A percentile compares a stretch with the other conserved stretches of the same genome.
phyloP scores from a whole-genome alignment of 768 basidiomycete genomes.

The Xerocomus spinulosus region DNA sequence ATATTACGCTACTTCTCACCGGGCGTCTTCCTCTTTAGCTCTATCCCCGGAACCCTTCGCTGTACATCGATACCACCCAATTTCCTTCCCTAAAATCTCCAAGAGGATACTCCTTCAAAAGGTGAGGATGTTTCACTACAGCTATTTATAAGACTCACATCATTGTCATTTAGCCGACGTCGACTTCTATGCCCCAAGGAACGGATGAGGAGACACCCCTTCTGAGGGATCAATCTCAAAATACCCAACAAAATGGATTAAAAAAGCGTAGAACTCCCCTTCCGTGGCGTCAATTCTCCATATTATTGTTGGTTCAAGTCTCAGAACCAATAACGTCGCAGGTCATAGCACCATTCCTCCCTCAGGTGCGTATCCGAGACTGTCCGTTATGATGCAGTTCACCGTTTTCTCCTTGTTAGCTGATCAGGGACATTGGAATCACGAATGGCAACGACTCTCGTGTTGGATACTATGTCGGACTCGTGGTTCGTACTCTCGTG shows the following conservation, averaged over 20 bases:
- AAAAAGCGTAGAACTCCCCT: slow-evolving; percentile 45
- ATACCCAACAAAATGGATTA: slow-evolving; percentile 12
- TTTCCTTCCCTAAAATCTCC: too few species aligned
- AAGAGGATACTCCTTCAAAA: not conserved
- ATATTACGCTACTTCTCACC: too few species aligned
- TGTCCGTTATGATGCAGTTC: not conserved
- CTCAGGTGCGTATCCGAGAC: slow-evolving; percentile 39
- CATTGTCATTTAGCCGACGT: not conserved
- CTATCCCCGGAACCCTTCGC: not conserved
- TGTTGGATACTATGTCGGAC: slow-evolving; percentile 45
- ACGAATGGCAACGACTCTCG: slow-evolving; percentile 42
- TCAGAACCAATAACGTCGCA: slow-evolving; percentile 71
- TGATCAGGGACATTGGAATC: slow-evolving; percentile 31
- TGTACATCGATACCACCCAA: not conserved
- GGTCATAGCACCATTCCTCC: slow-evolving; percentile 72
- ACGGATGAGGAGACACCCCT: slow-evolving; percentile 61
- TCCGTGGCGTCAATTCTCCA: slow-evolving; percentile 64
- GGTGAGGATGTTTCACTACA: not conserved
- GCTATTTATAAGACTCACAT: not conserved
- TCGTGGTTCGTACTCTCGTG: slow-evolving; percentile 35
- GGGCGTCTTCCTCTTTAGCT: not conserved
- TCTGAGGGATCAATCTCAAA: slow-evolving; percentile 27
- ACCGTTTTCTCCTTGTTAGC: slow-evolving; percentile 1
- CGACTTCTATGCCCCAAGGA: slow-evolving; percentile 6
- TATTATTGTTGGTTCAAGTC: slow-evolving; percentile 66